Conservation (phyloP, 1,284 basidiomycete genomes). For the Marasmius sp. region DNA sequence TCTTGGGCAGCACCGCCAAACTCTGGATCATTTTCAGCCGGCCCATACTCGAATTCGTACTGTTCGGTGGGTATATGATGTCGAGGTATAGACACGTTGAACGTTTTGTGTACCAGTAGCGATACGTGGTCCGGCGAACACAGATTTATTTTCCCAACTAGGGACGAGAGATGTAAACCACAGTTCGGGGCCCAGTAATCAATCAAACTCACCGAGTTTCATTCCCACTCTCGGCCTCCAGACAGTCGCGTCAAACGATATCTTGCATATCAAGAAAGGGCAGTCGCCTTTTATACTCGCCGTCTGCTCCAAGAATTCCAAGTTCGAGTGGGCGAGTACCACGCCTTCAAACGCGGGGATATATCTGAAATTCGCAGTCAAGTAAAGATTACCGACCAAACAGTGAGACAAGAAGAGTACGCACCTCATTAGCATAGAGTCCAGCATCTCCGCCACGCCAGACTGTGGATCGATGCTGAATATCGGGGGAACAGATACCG, state of each 20-base stretch:
- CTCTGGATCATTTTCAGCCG: slow-evolving; percentile 75
- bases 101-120: slow-evolving; percentile 89
- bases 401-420: background rate
- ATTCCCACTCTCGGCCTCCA: slow-evolving; percentile 91
- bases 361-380: slow-evolving; percentile 60
- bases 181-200: slow-evolving; percentile 6
- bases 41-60: slow-evolving; percentile 88
- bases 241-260: slow-evolving; percentile 82
- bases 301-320: slow-evolving; percentile 66
- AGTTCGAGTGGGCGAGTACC: slow-evolving; percentile 82
- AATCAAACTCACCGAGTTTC: slow-evolving; percentile 67
- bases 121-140: slow-evolving; percentile 95
- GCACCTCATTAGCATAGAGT: slow-evolving; percentile 92
- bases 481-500: slow-evolving; percentile 80
- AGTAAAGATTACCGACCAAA: background rate
- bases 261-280: slow-evolving; percentile 79
- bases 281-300: slow-evolving; percentile 83
- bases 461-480: slow-evolving; percentile 69
- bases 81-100: slow-evolving; percentile 95
- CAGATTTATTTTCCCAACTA: slow-evolving; percentile 86
- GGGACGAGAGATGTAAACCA: slow-evolving; percentile 14
- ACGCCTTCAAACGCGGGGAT: slow-evolving; percentile 87
- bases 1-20: slow-evolving; percentile 46
- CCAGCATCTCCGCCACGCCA: slow-evolving; percentile 86
- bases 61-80: slow-evolving; percentile 83